Conservation (phyloP, 1,284 basidiomycete genomes). For the Ustilago curta region DNA sequence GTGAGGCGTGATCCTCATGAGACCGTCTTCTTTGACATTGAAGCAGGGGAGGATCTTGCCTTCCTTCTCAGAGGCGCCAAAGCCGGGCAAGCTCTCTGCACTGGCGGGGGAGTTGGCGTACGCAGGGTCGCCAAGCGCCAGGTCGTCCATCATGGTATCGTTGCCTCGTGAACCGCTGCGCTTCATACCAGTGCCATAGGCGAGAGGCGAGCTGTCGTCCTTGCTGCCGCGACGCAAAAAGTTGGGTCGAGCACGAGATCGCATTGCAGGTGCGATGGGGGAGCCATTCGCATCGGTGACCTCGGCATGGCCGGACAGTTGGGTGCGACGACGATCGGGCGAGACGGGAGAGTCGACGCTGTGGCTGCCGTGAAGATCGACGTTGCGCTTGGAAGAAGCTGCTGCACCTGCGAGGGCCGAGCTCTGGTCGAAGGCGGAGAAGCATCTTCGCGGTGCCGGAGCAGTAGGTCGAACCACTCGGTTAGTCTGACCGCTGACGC, state of each 20-base stretch:
- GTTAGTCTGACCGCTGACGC: constrained; percentile 31
- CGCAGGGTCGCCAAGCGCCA: constrained; percentile 32
- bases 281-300: constrained; percentile 54
- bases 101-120: constrained; percentile 35
- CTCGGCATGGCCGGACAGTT: constrained; percentile 26
- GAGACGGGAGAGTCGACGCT: constrained; percentile 28
- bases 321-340: constrained; percentile 35
- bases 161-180: constrained; percentile 40
- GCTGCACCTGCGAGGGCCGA: constrained; percentile 15
- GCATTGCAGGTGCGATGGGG: constrained; percentile 46
- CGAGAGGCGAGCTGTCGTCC: constrained; percentile 62
- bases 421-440: constrained; percentile 52
- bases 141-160: constrained; percentile 41
- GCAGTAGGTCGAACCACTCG: constrained; percentile 40
- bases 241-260: constrained; percentile 26
- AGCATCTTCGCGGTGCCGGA: constrained; percentile 53
- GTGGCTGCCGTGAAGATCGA: not conserved
- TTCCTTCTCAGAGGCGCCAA: constrained; percentile 70
- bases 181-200: constrained; percentile 57
- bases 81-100: constrained; percentile 58
- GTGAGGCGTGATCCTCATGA: constrained; percentile 86
- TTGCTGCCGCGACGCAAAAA: constrained; percentile 54
- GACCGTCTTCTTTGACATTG: constrained; percentile 89
- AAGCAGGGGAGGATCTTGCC: constrained; percentile 95
- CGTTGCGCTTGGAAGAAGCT: constrained; percentile 17